Conservation (phyloP, 139 green algal species). For the Micractinium conductrix region DNA sequence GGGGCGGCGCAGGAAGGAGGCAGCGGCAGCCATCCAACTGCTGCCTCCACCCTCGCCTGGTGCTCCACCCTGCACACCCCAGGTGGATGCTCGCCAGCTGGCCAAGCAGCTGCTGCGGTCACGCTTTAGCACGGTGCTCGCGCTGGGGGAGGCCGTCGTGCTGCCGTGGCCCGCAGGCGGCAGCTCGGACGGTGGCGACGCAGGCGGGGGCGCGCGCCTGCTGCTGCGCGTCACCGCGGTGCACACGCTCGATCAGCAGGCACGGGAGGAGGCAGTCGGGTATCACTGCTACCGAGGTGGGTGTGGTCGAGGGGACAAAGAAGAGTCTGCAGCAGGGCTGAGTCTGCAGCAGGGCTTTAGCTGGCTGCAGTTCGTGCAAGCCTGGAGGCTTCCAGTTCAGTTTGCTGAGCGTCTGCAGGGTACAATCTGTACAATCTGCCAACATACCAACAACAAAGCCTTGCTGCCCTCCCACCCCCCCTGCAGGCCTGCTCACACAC, state of each 20-base stretch:
- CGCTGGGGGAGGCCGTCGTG: conserved; percentile 46
- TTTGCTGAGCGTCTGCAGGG: too few species aligned
- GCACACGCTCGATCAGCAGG: conserved; percentile 55
- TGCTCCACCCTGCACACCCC: not conserved
- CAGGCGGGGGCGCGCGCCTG: conserved; percentile 18
- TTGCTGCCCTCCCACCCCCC: too few species aligned
- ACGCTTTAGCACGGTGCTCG: conserved; percentile 45
- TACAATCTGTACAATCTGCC: too few species aligned
- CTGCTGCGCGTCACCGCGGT: conserved; percentile 48
- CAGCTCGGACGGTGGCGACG: not conserved
- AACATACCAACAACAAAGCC: too few species aligned
- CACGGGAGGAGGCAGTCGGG: conserved; percentile 43
- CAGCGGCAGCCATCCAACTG: too few species aligned
- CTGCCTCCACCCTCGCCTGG: too few species aligned
- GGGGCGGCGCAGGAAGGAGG: too few species aligned
- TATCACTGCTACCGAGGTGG: conserved; percentile 78
- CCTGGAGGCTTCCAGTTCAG: too few species aligned
- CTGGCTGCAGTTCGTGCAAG: too few species aligned
- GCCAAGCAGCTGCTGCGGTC: conserved; percentile 27
- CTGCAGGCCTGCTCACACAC: conserved; percentile 41
- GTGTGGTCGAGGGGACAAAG: too few species aligned
- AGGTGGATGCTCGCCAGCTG: conserved; percentile 50
- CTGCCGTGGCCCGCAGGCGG: not conserved
- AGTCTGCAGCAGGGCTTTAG: too few species aligned
- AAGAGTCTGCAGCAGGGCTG: too few species aligned